These are phyloP conservation scores for Leccinum subrobustum DNA, from an alignment of 1,284 basidiomycete genomes.

Conservation along the genomic window DNA sequence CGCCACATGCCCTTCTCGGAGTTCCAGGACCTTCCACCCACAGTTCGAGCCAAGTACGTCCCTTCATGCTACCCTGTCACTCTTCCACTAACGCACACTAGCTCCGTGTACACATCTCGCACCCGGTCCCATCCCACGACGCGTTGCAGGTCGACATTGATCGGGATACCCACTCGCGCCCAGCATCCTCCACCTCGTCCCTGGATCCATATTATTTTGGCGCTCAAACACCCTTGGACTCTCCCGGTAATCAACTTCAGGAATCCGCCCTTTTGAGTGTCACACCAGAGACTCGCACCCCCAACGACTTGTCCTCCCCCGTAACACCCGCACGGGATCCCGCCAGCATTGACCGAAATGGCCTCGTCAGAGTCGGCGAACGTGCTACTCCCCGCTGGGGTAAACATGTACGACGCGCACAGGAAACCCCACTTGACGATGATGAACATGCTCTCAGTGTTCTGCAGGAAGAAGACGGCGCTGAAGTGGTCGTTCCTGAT, in stretches of 20 bases:
- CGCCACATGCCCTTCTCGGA: conserved; percentile 5
- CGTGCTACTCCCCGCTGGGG: conserved; percentile 96
- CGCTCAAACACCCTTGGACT: conserved; percentile 59
- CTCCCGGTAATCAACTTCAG: conserved; percentile 38
- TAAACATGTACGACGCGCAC: conserved; percentile 33
- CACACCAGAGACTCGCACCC: conserved; percentile 43
- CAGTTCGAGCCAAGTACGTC: conserved; percentile 16
- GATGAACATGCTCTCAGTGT: conserved; percentile 31
- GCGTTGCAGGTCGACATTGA: conserved; percentile 32
- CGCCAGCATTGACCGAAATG: conserved; percentile 81
- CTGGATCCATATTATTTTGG: conserved; percentile 85
- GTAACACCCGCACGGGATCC: conserved; percentile 79
- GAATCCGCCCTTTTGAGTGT: conserved; percentile 35
- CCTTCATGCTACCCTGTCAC: not conserved
- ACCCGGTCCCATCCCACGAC: conserved; percentile 19
- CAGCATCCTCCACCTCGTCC: conserved; percentile 70
- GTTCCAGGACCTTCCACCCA: not conserved
- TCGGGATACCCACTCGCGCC: conserved; percentile 40
- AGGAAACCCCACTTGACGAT: conserved; percentile 34
- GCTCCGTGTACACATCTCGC: conserved; percentile 30
- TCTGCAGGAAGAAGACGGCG: conserved; percentile 45
- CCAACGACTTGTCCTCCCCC: conserved; percentile 61
- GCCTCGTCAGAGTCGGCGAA: conserved; percentile 92
- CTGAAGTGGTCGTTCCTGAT: conserved; percentile 40
- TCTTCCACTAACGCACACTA: conserved; percentile 7